Evolutionary conservation across 495 filamentous ascomycete species (phyloP).

Genomic region (Penicillium pancosmium): DNA sequence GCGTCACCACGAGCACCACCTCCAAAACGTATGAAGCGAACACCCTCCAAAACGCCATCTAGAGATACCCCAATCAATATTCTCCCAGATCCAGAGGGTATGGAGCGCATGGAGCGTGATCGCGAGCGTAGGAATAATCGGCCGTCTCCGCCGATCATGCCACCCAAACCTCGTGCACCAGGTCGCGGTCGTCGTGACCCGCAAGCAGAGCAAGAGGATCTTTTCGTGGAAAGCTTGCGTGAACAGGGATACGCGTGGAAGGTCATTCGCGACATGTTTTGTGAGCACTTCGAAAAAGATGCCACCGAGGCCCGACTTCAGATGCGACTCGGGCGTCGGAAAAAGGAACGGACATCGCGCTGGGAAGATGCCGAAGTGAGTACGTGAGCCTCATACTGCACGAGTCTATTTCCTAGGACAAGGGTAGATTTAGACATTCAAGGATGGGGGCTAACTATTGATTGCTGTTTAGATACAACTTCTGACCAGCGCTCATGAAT

Average conservation of each 20-base stretch:
- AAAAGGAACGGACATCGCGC: slow-evolving; percentile 56
- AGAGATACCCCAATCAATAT: slow-evolving; percentile 40
- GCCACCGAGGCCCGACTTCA: slow-evolving; percentile 71
- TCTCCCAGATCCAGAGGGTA: slow-evolving; percentile 43
- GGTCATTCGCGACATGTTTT: slow-evolving; percentile 65
- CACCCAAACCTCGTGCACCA: slow-evolving; percentile 42
- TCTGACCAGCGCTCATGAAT: slow-evolving; percentile 48
- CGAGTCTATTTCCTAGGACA: not conserved
- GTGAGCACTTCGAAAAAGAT: slow-evolving; percentile 61
- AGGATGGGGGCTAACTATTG: slow-evolving; percentile 16
- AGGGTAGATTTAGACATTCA: no score
- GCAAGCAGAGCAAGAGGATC: slow-evolving; percentile 65
- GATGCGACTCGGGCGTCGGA: slow-evolving; percentile 70
- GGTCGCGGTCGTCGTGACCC: slow-evolving; percentile 48
- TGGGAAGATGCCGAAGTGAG: slow-evolving; percentile 73
- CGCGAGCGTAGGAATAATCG: slow-evolving; percentile 34
- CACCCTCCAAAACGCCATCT: slow-evolving; percentile 25
- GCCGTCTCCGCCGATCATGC: slow-evolving; percentile 23
- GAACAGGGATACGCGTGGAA: slow-evolving; percentile 72
- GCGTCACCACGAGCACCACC: slow-evolving; percentile 30
- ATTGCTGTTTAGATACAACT: slow-evolving; percentile 40
- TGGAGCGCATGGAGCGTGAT: slow-evolving; percentile 40
- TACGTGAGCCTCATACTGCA: slow-evolving; percentile 32
- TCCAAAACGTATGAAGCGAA: slow-evolving; percentile 34
- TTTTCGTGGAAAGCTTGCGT: slow-evolving; percentile 67